Evolutionary conservation across 176 grass and related monocot species (phyloP), one percentile per base, ranked within the genome.

Genomic region (Poa annua): DNA sequence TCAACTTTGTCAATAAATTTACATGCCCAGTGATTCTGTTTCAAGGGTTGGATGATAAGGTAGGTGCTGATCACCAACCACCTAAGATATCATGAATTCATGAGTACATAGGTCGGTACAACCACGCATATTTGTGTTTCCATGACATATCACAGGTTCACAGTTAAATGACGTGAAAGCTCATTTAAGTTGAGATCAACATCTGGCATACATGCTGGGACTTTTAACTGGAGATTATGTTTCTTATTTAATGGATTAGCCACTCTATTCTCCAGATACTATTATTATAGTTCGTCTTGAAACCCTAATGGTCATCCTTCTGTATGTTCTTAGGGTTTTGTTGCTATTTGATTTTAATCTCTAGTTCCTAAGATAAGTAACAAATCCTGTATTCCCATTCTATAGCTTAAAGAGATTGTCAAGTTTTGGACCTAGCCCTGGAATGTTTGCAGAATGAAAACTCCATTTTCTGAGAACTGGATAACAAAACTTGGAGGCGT

Each of bases 11-110:
- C 21, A 83, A 94, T 76, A 92, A 94, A 75, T 97, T 94, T 90
- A 91, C 86, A 19, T 94, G 95, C 47, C 95, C 95, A 2, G 88
- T 97, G 20, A 97, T 97, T 86, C 86, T 97, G 45, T 97, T 97
- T 79, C 95, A 97, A 88, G 95, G 95, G 35, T 80, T 97, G 44
- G 92, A 95, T 44, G 92, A 98, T 77, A 95, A 98, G 92, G 92
- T 98, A 95, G 77, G 68, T 67, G n/a, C 17, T 57, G 54, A 74
- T 3, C 8, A 53, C 66, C 6, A 74, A 74, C 33, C 66, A 7
- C 25, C 57, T 26, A 71, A 50, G 7, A 45, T 74, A 60, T 78
- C 64, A 52, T 34, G 33, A 80, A 50, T 74, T n/a, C 21, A n/a
- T 35, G 20, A 39, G 33, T 15, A 55, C 49, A 36, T 20, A 44